Evolutionary conservation across 805 yeast genomes (phyloP).

Genomic region (Schizosaccharomyces cryophilus): DNA sequence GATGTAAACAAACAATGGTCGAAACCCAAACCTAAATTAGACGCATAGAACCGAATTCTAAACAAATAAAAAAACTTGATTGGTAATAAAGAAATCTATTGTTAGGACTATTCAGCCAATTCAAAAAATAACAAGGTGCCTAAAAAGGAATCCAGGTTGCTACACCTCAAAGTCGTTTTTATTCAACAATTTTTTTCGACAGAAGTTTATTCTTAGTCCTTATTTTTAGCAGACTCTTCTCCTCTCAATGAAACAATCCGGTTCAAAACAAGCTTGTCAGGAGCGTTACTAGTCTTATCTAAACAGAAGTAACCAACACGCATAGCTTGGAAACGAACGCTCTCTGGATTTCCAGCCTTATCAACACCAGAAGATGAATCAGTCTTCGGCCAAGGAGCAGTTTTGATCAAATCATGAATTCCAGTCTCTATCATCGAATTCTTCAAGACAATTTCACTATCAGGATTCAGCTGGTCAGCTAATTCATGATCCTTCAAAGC

Average conservation of each 20-base stretch:
- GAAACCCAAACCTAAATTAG: neutral
- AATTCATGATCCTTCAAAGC: constrained; percentile 73
- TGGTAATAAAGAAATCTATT: too few relatives aligned
- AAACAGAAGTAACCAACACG: constrained; percentile 88
- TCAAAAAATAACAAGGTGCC: too few relatives aligned
- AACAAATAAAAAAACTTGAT: neutral
- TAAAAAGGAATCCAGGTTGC: neutral
- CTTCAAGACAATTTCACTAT: constrained; percentile 43
- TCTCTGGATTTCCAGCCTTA: constrained; percentile 37
- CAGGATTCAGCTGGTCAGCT: constrained; percentile 49
- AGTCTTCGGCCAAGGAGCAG: constrained; percentile 33
- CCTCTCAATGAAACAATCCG: constrained; percentile 73
- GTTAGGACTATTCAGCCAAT: too few relatives aligned
- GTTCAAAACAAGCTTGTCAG: constrained; percentile 45
- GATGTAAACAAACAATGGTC: neutral
- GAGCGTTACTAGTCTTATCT: constrained; percentile 43
- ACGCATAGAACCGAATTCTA: neutral
- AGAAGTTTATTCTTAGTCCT: neutral
- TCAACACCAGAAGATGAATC: constrained; percentile 30
- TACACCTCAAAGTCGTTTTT: neutral
- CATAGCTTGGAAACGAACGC: constrained; percentile 93
- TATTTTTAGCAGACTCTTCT: constrained; percentile 27
- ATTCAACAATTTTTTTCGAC: neutral
- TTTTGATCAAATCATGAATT: constrained; percentile 38
- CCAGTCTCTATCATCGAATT: constrained; percentile 59